phyloP scores from a whole-genome alignment of 805 yeast genomes.

The Nakazawaea anatomiae region DNA sequence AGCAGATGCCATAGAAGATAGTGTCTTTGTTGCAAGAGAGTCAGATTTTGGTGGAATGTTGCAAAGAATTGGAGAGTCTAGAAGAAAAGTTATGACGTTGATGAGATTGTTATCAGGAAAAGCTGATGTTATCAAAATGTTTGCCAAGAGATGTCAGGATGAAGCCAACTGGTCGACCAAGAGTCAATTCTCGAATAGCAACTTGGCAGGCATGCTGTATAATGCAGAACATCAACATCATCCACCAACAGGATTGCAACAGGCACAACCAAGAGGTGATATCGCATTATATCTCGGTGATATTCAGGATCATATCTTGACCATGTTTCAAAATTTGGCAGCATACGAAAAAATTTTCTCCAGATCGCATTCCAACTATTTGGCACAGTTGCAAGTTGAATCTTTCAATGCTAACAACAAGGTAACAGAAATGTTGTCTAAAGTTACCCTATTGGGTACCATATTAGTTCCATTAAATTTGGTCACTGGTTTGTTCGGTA shows the following conservation, averaged over 20 bases:
- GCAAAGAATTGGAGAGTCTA: conserved; percentile 77
- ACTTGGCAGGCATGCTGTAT: conserved; percentile 6
- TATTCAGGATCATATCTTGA: conserved; percentile 94
- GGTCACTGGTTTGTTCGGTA: conserved; percentile 89
- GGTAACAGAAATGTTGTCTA: conserved; percentile 81
- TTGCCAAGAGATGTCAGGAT: conserved; percentile 92
- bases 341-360: conserved; percentile 92
- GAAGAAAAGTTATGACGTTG: conserved; percentile 88
- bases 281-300: conserved; percentile 91
- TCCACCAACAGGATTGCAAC: conserved; percentile 4
- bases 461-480: conserved; percentile 84
- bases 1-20: conserved; percentile 78
- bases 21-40: conserved; percentile 76
- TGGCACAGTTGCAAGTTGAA: conserved; percentile 92
- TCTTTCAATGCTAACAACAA: conserved; percentile 80
- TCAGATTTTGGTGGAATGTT: conserved; percentile 74
- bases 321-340: conserved; percentile 87
- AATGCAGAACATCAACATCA: conserved; percentile 12
- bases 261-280: conserved; percentile 71
- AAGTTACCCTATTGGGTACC: conserved; percentile 88
- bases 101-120: conserved; percentile 87
- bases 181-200: conserved; percentile 6
- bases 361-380: conserved; percentile 84
- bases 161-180: conserved; percentile 25
- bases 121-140: conserved; percentile 94